Evolutionary conservation across 228 moss, liverwort and hornwort genomes (phyloP).

Genomic region (Sphagnum fallax): DNA sequence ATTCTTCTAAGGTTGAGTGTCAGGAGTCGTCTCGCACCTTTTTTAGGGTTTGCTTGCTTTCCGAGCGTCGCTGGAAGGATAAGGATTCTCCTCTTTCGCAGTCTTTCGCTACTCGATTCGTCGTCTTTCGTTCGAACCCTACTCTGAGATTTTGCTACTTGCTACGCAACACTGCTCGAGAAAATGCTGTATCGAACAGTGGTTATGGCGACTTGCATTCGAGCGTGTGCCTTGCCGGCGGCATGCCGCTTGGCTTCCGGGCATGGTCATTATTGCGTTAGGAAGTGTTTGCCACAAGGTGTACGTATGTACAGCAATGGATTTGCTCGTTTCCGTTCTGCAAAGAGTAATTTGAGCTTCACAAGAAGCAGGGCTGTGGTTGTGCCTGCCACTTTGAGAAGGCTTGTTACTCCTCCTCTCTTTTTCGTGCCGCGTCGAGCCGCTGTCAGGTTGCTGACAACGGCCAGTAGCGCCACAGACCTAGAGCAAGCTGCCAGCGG

Average conservation of each 20-base stretch:
- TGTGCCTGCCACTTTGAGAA: constrained; percentile 11
- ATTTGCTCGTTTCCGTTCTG: constrained; percentile 3
- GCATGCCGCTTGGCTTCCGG: neutral
- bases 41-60: no score
- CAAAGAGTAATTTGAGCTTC: constrained; percentile 1
- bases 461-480: constrained; percentile 28
- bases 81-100: no score
- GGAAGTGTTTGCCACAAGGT: constrained; percentile 1
- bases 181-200: constrained; percentile 17
- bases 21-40: no score
- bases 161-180: no score
- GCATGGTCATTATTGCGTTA: constrained; percentile 5
- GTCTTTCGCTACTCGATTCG: no score
- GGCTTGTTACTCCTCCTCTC: neutral
- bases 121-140: no score
- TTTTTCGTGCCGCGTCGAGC: neutral
- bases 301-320: constrained; percentile 1
- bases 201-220: constrained; percentile 27
- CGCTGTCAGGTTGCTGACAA: constrained; percentile 9
- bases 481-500: constrained; percentile 15
- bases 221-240: constrained; percentile 3
- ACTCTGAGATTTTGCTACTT: no score
- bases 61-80: no score
- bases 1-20: no score
- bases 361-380: constrained; percentile 1